Evolutionary conservation across 2,329 filamentous ascomycete species (phyloP), one percentile per base, ranked within the genome.

Genomic region (Mycosphaerella sp.): DNA sequence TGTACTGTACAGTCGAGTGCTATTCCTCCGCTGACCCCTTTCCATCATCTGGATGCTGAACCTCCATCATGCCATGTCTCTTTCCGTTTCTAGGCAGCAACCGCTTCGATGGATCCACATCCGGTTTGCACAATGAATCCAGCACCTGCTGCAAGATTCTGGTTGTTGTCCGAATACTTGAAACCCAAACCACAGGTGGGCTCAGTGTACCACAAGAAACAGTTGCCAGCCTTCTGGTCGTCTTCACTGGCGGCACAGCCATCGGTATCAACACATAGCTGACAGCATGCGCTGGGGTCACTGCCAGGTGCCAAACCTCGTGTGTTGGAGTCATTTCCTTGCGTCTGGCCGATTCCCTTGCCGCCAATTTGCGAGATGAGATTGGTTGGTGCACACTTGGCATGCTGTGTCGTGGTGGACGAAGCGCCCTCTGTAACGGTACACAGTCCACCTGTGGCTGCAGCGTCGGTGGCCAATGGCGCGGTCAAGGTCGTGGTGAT

Each of bases 331-430:
- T 60, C 53, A 52, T 57, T 45, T 34, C 58, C 58, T 41, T 59
- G 59, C 26, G 53, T 60, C 47, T 58, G 53, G 34, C 56, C 61
- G 31, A 64, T 63, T 38, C 62, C 61, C 44, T 63, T 58, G 36
- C 62, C 63, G 42, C 59, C 54, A 38, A 63, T 51, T 31, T 54
- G 39, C 31, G 55, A 57, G 51, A 65, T 59, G 40, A 65, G 54
- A 42, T 65, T 65, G 4, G 63, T 64, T n/a, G 63, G 62, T 4
- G 63, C 63, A 48, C 63, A 65, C 45, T 63, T 63, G 45, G 61
- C 41, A 46, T 64, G 61, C 45, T 65, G 63, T 14, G 62, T 65
- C 4, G 62, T 65, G 9, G 63, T 65, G 23, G 59, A 58, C 21
- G 54, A 51, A 34, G 60, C 58, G 47, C 49, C 48, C 12, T 46